phyloP scores from a whole-genome alignment of 2,329 filamentous ascomycete species.

The Mycosphaerelloides madeirae region DNA sequence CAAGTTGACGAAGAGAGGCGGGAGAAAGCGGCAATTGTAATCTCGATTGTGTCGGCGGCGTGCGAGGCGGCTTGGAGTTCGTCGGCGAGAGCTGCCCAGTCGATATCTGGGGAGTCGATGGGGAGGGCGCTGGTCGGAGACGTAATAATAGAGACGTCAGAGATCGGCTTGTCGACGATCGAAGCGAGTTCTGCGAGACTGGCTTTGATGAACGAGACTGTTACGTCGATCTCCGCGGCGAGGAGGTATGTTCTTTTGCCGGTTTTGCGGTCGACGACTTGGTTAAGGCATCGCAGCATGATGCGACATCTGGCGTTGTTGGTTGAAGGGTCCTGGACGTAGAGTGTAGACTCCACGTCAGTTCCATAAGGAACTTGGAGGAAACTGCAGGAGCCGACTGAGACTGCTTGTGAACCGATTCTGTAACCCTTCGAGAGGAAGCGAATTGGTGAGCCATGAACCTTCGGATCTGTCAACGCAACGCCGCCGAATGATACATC shows the following conservation, averaged over 20 bases:
- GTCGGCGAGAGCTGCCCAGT: conserved; percentile 27
- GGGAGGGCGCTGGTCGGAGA: conserved; percentile 6
- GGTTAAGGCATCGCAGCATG: conserved; percentile 26
- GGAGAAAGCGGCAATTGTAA: conserved; percentile 7
- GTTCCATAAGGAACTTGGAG: conserved; percentile 27
- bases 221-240: conserved; percentile 28
- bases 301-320: conserved; percentile 12
- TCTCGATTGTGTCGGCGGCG: conserved; percentile 14
- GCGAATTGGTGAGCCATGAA: conserved; percentile 27
- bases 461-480: conserved; percentile 24
- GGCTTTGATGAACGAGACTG: conserved; percentile 21
- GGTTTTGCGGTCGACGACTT: conserved; percentile 25
- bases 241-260: conserved; percentile 23
- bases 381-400: conserved; percentile 25
- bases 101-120: conserved; percentile 14
- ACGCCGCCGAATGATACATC: conserved; percentile 18
- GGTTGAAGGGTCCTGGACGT: conserved; percentile 19
- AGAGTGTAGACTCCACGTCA: conserved; percentile 24
- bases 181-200: conserved; percentile 25
- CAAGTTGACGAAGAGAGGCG: conserved; percentile 16
- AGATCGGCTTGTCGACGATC: conserved; percentile 7
- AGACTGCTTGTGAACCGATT: conserved; percentile 15
- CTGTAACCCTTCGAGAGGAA: conserved; percentile 21
- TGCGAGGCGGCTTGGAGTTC: conserved; percentile 17
- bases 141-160: conserved; percentile 19